Evolutionary conservation across 768 basidiomycete genomes (phyloP), one percentile per base, ranked within the genome.

Genomic region (Suillus cothurnatus): DNA sequence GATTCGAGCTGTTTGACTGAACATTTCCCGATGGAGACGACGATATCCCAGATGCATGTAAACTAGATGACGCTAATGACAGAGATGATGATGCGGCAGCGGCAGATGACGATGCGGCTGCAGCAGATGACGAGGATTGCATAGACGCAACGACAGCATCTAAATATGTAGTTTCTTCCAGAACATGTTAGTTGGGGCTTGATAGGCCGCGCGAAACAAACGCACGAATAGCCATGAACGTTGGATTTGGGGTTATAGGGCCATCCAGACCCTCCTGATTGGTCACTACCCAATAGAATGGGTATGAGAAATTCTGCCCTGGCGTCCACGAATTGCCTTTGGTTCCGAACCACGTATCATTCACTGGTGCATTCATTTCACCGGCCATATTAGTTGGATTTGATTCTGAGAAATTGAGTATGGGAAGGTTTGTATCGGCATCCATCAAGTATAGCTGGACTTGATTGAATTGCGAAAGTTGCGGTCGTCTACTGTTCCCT

Each of bases 391-490:
- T 86, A 12, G 86, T 82, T 9, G 81, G 85, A 71, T 85, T 84
- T 32, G 77, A 69, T 63, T 86, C 85, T 1, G 70, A 6, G 41
- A 78, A 66, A 65, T 86, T 80, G 78, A 84, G 64, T 78, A 79
- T 28, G 82, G 81, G 78, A 41, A 78, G 32, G 50, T 81, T 81
- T 6, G 90, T 87, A 72, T 93, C 91, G 32, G 84, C 93, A 65
- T 88, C 87, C 76, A 86, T 89, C 61, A 95, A 89, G 78, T 85
- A 94, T 68, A 95, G 80, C 76, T 95, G 84, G 72, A 95, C 91
- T 23, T 73, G 68, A 68, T 88, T 85, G 38, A 74, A 81, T 77
- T 90, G 89, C 43, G 83, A 84, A 60, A 90, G 80, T 66, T 88
- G 81, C 8, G 92, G 91, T 41, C 87, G 82, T 64, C 82, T 81